Evolutionary conservation across 352 stramenopile species (phyloP), one percentile per base, ranked within the genome.

Genomic region (Globisporangium abappressorium): DNA sequence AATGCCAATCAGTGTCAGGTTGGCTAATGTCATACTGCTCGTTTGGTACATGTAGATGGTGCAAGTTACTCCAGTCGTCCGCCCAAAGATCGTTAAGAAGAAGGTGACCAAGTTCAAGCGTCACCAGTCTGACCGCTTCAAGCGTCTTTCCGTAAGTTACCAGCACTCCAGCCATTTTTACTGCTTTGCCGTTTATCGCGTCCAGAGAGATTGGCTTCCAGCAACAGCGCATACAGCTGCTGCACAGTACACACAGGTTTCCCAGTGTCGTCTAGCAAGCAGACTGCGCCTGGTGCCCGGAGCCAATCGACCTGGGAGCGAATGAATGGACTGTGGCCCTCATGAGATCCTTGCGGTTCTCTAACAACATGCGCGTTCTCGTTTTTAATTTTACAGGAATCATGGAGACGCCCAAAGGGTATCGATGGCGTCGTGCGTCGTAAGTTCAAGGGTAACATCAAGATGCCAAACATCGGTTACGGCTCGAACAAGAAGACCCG

Each of bases 81-180:
- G 84, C 72, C 82, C 82, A n/a, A 93, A 92, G 79, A 98, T 99
- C 81, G 94, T 99, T 70, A 99, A 99, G 95, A 99, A 99, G 97
- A 96, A 97, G 82, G 98, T 98, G 72, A 99, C 98, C 80, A 99
- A 99, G 88, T 99, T 99, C 88, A 98, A 98, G 84, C 96, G 98
- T 86, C 97, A 99, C 88, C 98, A 99, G 79, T 97, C 92, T 58
- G 95, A 99, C 85, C 94, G 94, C 71, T 99, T 99, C 87, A 98
- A 98, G 81, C 96, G 97, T 72, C 98, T 99, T 71, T 85, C 86
- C 26, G 81, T 89, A 91, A 86, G 82, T 97, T 11, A 51, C 43
- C 38, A 46, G 76, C 24, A 47, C 18, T 41, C 24, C 5, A 18
- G n/a, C 9, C 34, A 24, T 49, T 22, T 18, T 14, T 20, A 0